These are phyloP conservation scores for Hibiscus syriacus DNA, from an alignment of 345 rosid genomes.

Conservation along the genomic window DNA sequence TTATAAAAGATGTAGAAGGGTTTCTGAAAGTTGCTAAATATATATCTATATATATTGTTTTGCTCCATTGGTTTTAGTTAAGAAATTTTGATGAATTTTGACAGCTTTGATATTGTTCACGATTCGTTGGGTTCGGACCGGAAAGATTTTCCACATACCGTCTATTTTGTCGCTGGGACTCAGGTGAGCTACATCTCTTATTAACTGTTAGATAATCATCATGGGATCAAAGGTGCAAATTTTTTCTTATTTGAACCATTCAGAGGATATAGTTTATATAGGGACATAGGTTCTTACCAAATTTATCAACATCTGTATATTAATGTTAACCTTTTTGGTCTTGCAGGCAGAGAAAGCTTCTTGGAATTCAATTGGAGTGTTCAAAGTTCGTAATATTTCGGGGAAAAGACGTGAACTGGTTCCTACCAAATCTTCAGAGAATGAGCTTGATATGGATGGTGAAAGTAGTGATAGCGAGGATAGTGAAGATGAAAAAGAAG, in stretches of 20 bases:
- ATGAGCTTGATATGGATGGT: conserved; percentile 47
- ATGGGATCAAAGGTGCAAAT: no score
- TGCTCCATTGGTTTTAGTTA: no score
- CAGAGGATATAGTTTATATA: no score
- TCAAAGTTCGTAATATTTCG: conserved; percentile 60
- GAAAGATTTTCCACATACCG: conserved; percentile 77
- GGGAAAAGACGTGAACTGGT: conserved; percentile 76
- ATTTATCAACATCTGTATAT: no score
- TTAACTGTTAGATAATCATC: no score
- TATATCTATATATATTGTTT: no score
- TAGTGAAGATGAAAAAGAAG: conserved; percentile 50
- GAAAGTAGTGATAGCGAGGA: conserved; percentile 74
- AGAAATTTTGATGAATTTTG: conserved; percentile 14
- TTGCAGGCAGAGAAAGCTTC: conserved; percentile 79
- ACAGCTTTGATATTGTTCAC: conserved; percentile 71
- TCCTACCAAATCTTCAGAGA: conserved; percentile 38
- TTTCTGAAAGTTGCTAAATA: no score
- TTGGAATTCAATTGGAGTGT: conserved; percentile 72
- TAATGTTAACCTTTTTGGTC: conserved; percentile 4
- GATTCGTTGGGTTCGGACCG: conserved; percentile 81
- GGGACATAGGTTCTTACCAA: no score
- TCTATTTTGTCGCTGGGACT: conserved; percentile 87
- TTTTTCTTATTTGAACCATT: no score
- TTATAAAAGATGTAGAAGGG: neutral
- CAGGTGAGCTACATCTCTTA: no score